phyloP scores from a whole-genome alignment of 1,284 basidiomycete genomes.

The Sphaerobolus stellatus region DNA sequence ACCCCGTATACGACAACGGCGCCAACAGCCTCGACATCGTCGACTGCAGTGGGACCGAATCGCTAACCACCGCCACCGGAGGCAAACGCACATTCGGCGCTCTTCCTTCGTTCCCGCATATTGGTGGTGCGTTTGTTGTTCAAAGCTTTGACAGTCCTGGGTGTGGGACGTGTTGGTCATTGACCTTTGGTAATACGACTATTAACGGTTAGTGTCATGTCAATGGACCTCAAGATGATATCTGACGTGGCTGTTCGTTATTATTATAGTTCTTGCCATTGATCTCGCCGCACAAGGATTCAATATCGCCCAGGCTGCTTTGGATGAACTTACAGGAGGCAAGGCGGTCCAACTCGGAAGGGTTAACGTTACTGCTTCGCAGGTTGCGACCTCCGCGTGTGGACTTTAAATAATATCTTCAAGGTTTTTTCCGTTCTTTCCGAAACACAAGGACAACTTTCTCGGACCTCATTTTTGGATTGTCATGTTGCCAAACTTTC shows the following conservation, averaged over 20 bases:
- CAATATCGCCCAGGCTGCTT: conserved; percentile 32
- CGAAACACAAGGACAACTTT: too few species aligned
- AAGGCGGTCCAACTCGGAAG: conserved; percentile 17
- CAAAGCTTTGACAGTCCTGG: conserved; percentile 27
- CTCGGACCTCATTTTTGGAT: too few species aligned
- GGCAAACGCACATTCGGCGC: conserved; percentile 31
- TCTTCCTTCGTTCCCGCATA: conserved; percentile 30
- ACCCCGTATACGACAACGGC: conserved; percentile 30
- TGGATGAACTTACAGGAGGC: conserved; percentile 29
- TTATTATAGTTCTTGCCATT: conserved; percentile 26
- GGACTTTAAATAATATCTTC: conserved; percentile 16
- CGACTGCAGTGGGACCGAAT: conserved; percentile 36
- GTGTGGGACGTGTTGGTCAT: conserved; percentile 35
- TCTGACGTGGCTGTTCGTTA: neutral
- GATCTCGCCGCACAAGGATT: conserved; percentile 33
- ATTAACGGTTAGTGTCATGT: conserved; percentile 16
- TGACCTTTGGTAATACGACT: conserved; percentile 27
- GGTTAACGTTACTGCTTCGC: neutral
- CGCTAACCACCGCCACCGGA: conserved; percentile 34
- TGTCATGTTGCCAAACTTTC: too few species aligned
- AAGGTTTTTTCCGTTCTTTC: too few species aligned
- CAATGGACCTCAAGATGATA: neutral
- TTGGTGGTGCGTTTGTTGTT: conserved; percentile 34
- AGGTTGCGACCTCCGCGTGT: neutral
- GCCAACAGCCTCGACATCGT: conserved; percentile 25